Percentiles rank a stretch among this genome's conserved stretches.
phyloP scores from a whole-genome alignment of 108 stramenopile species.

The Chaetoceros muelleri region DNA sequence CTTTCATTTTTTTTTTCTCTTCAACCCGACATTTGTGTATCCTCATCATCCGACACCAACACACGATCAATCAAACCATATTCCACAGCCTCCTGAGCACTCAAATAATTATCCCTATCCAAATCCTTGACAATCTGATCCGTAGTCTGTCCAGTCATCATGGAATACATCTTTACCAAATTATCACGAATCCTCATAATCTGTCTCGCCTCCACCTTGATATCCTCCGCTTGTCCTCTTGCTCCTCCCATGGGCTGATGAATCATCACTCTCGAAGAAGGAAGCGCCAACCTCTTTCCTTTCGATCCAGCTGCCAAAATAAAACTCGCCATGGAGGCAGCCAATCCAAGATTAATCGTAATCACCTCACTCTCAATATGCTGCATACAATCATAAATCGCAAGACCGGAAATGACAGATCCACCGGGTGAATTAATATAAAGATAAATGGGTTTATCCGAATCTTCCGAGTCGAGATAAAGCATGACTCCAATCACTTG shows the following conservation, averaged over 20 bases:
- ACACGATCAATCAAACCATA: slow-evolving; percentile 95
- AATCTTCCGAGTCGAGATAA: slow-evolving; percentile 94
- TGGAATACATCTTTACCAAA: slow-evolving; percentile 93
- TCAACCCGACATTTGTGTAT: slow-evolving; percentile 3
- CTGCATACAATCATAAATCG: slow-evolving; percentile 97
- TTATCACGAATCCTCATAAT: slow-evolving; percentile 97
- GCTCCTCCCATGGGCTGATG: slow-evolving; percentile 99
- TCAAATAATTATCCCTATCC: slow-evolving; percentile 97
- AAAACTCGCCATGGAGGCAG: slow-evolving; percentile 96
- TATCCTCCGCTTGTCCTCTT: slow-evolving; percentile 96
- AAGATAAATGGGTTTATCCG: slow-evolving; percentile 93
- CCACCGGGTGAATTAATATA: slow-evolving; percentile 99
- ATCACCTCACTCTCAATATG: slow-evolving; percentile 92
- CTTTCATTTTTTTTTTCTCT: slow-evolving; percentile 4
- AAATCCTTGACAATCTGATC: slow-evolving; percentile 85
- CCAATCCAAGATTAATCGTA: slow-evolving; percentile 95
- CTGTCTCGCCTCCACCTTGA: slow-evolving; percentile 95
- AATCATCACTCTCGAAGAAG: slow-evolving; percentile 94
- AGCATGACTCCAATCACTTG: slow-evolving; percentile 93
- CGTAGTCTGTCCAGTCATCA: slow-evolving; percentile 94
- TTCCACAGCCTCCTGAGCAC: slow-evolving; percentile 88
- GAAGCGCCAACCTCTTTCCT: slow-evolving; percentile 90
- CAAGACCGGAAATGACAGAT: slow-evolving; percentile 93
- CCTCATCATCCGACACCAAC: slow-evolving; percentile 52
- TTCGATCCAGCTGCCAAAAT: slow-evolving; percentile 92